A percentile compares a stretch with the other conserved stretches of the same genome.
These are phyloP conservation scores for Blastosporella zonata DNA, from an alignment of 1,284 basidiomycete genomes.

Conservation along the genomic window DNA sequence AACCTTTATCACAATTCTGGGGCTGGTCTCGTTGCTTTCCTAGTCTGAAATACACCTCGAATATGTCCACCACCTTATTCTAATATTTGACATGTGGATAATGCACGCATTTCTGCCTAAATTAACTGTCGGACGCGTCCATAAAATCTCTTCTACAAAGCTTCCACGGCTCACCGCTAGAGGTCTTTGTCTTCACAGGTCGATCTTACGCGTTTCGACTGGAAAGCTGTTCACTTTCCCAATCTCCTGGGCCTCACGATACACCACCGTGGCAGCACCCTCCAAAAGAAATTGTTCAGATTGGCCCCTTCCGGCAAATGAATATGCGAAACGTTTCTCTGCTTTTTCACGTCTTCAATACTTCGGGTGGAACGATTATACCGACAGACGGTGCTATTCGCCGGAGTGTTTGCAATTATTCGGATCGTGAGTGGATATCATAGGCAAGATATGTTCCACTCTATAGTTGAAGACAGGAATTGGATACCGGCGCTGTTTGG, in stretches of 20 bases:
- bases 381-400: not conserved
- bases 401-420: not conserved
- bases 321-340: conserved; percentile 1
- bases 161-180: not conserved
- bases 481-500: not conserved
- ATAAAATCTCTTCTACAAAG: not conserved
- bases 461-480: not conserved
- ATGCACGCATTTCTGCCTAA: not conserved
- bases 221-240: not conserved
- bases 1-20: conserved; percentile 5
- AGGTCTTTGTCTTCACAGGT: not conserved
- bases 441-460: not conserved
- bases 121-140: not conserved
- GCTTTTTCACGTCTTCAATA: not conserved
- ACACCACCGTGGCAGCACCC: not conserved
- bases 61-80: not conserved
- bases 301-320: conserved; percentile 1
- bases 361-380: conserved; percentile 4
- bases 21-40: conserved; percentile 1
- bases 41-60: conserved; percentile 10
- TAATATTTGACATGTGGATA: not conserved
- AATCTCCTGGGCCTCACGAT: conserved; percentile 2
- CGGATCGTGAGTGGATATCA: not conserved
- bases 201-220: not conserved
- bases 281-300: not conserved